Conservation (phyloP, 2,329 filamentous ascomycete genomes). For the Pseudodiploospora longispora region DNA sequence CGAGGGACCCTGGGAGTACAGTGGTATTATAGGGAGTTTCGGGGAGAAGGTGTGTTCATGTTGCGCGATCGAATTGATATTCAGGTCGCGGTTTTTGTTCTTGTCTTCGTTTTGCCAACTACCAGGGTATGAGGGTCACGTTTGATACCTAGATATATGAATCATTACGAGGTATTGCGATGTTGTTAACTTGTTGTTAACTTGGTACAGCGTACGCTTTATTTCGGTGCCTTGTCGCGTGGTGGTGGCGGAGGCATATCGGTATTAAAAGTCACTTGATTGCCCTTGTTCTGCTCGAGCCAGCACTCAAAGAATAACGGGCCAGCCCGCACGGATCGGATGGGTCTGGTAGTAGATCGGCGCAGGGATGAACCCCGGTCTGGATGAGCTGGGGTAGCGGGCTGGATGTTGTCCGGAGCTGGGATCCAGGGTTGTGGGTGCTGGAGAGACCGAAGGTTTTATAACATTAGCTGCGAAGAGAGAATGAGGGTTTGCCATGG, state of each 20-base stretch:
- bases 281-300: conserved; percentile 37
- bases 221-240: too few relatives aligned
- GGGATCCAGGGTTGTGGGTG: conserved; percentile 56
- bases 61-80: too few relatives aligned
- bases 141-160: too few relatives aligned
- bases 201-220: too few relatives aligned
- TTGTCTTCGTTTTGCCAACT: too few relatives aligned
- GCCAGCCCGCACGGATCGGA: conserved; percentile 48
- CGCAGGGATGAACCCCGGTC: conserved; percentile 22
- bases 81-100: too few relatives aligned
- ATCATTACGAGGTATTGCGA: too few relatives aligned
- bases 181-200: too few relatives aligned
- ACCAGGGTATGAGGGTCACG: too few relatives aligned
- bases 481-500: too few relatives aligned
- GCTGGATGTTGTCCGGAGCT: conserved; percentile 39
- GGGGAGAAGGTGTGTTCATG: not conserved
- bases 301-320: conserved; percentile 59
- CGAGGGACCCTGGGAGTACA: not conserved
- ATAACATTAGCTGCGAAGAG: conserved; percentile 1
- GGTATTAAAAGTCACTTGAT: too few relatives aligned
- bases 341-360: conserved; percentile 36
- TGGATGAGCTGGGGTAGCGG: conserved; percentile 21
- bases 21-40: not conserved
- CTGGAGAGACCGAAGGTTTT: conserved; percentile 19
- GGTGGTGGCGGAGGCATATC: too few relatives aligned